Base-by-base conservation (phyloP, 1,284 basidiomycete genomes). In the Cystobasidium slooffiae region DNA sequence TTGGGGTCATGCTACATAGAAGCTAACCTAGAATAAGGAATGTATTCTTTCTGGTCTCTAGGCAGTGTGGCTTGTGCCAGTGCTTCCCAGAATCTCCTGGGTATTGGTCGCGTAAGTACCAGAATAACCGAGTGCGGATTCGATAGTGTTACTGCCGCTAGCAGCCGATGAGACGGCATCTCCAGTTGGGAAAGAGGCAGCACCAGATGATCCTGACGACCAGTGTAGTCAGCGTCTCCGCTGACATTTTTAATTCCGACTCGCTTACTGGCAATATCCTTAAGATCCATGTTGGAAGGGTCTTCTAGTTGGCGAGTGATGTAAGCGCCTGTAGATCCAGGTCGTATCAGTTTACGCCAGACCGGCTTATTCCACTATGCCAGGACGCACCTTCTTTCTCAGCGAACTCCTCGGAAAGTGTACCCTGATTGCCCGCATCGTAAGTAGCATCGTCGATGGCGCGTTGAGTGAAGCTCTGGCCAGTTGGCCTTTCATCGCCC, bases 201-300 rank as follows among this genome's bases (percentile, higher is more conserved):
- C 58, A 6, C 69, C 69, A 31, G 69, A 72, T 9, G 69, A 63
- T 37, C 69, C 69, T 72, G 51, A 8, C 1, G 16, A 22, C 46
- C 8, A 41, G 41, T 41, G 6, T 3, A 3, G 37, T 44, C 46
- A 18, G 14, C 31, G 5, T 20, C n/a, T 39, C 44, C 44, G 43
- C 18, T 14, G 24, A n/a, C 1, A 3, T 61, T 14, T 39, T 16
- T 10, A 41, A 2, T 16, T 4, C 18, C 8, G 39, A 12, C 1
- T 3, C 22, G 6, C 39, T 18, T 41, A 72, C 69, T 43, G 22
- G 69, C 69, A 51, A 72, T 64, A 12, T 72, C 69, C 49, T 72
- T 72, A 44, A 72, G 52, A 37, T 72, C 69, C 69, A 72, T 72
- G 46, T 62, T 72, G 24, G 63, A 64, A 5, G 69, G 69, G 31